phyloP scores from a whole-genome alignment of 1,139 yeast genomes.

The Debaryomyces psychrophilus region DNA sequence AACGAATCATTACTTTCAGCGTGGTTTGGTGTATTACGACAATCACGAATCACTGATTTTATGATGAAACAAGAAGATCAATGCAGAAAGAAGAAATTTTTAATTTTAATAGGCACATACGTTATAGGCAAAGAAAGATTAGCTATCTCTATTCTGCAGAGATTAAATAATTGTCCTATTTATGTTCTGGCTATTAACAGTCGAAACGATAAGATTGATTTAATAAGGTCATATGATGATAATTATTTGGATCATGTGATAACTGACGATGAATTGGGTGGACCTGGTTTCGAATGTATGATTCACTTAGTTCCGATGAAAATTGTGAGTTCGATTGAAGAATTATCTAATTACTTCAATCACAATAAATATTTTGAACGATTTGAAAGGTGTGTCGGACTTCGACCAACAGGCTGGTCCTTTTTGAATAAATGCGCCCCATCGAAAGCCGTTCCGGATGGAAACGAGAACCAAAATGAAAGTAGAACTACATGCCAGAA shows the following conservation, averaged over 20 bases:
- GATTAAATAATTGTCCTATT: conserved; percentile 53
- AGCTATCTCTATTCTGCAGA: conserved; percentile 68
- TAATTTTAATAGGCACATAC: conserved; percentile 86
- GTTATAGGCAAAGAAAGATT: conserved; percentile 88
- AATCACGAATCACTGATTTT: conserved; percentile 52
- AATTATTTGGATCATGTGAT: conserved; percentile 35
- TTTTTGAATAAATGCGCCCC: conserved; percentile 28
- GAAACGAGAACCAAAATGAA: conserved; percentile 11
- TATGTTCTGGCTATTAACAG: conserved; percentile 51
- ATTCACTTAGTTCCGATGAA: conserved; percentile 75
- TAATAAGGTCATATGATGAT: conserved; percentile 40
- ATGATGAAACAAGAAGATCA: conserved; percentile 17
- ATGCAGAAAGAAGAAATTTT: conserved; percentile 40
- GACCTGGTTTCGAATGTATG: conserved; percentile 49
- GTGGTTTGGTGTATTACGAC: conserved; percentile 44
- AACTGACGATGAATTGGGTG: conserved; percentile 36
- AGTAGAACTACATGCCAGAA: conserved; percentile 1
- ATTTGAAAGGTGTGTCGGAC: conserved; percentile 62
- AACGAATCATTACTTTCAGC: conserved; percentile 31
- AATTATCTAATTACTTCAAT: conserved; percentile 53
- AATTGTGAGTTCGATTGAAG: conserved; percentile 39
- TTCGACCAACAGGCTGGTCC: conserved; percentile 90
- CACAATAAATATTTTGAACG: conserved; percentile 47
- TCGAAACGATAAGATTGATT: conserved; percentile 50
- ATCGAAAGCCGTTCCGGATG: conserved; percentile 8